A percentile compares a stretch with the other conserved stretches of the same genome.
Evolutionary conservation across 202 grass and related monocot species (phyloP).

Genomic region (Setaria italica): DNA sequence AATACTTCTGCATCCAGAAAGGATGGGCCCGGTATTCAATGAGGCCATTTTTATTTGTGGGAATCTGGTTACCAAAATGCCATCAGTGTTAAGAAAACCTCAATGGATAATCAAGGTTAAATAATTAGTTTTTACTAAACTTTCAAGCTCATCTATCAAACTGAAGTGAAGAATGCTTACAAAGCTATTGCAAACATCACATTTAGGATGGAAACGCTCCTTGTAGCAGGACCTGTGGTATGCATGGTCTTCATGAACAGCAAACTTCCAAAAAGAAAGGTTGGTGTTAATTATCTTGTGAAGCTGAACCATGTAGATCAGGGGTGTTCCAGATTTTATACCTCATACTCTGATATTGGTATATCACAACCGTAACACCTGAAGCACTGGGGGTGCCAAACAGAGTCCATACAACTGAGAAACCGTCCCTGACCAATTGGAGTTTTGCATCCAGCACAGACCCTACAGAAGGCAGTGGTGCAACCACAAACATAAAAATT

Average conservation of each 20-base stretch:
- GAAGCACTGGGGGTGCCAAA: slow-evolving; percentile 95
- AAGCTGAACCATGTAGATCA: slow-evolving; percentile 32
- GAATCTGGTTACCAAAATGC: slow-evolving; percentile 68
- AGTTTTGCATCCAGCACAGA: slow-evolving; percentile 82
- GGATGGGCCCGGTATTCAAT: slow-evolving; percentile 89
- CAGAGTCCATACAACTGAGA: slow-evolving; percentile 78
- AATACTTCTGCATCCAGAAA: slow-evolving; percentile 93
- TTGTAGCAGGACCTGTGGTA: slow-evolving; percentile 93
- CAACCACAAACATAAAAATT: slow-evolving; percentile 26
- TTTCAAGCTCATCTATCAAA: slow-evolving; percentile 26
- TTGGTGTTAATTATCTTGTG: slow-evolving; percentile 26
- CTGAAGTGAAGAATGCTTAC: slow-evolving; percentile 59
- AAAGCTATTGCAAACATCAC: slow-evolving; percentile 94
- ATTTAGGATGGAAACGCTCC: slow-evolving; percentile 87
- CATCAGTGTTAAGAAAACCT: slow-evolving; percentile 33
- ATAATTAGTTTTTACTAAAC: slow-evolving; percentile 13
- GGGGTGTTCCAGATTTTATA: slow-evolving; percentile 48
- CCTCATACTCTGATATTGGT: slow-evolving; percentile 91
- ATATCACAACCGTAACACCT: slow-evolving; percentile 67
- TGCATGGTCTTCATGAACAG: slow-evolving; percentile 69
- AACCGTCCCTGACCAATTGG: slow-evolving; percentile 72
- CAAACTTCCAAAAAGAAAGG: slow-evolving; percentile 65
- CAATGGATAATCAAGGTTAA: slow-evolving; percentile 33
- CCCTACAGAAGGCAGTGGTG: slow-evolving; percentile 56
- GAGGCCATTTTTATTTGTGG: slow-evolving; percentile 60